Percentiles rank a stretch among this genome's conserved stretches.
These are phyloP conservation scores for Lentinula boryana DNA, from an alignment of 768 basidiomycete genomes.

Conservation along the genomic window DNA sequence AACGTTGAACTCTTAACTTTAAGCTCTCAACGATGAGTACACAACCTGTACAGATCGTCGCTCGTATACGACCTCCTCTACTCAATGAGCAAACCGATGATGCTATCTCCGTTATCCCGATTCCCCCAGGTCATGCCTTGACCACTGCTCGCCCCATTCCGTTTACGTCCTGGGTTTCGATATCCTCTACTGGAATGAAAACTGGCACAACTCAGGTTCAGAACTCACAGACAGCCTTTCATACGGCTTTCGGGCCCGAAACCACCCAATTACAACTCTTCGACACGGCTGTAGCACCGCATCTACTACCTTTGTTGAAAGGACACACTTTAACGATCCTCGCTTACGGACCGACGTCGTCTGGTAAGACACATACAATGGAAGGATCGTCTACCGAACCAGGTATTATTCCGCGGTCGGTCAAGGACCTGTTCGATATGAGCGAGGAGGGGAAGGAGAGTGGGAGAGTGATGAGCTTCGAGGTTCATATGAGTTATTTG, in stretches of 20 bases:
- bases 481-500: conserved; percentile 55
- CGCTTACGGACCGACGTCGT: conserved; percentile 87
- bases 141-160: conserved; percentile 1
- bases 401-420: conserved; percentile 82
- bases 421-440: conserved; percentile 59
- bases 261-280: conserved; percentile 1
- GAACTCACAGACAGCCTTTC: conserved; percentile 1
- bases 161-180: conserved; percentile 1
- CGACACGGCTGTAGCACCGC: conserved; percentile 1
- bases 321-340: conserved; percentile 70
- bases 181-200: background rate
- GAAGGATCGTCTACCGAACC: conserved; percentile 69
- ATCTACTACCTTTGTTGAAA: background rate
- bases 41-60: conserved; percentile 1
- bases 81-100: background rate
- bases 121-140: background rate
- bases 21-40: background rate
- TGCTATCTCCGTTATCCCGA: background rate
- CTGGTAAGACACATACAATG: conserved; percentile 92
- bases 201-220: background rate
- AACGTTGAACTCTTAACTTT: background rate
- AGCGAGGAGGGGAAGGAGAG: conserved; percentile 21
- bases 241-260: background rate
- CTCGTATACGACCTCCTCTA: conserved; percentile 4
- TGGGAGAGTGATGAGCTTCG: background rate